Base-by-base conservation (phyloP, 2,329 filamentous ascomycete species). In the Fusarium keratoplasticum region DNA sequence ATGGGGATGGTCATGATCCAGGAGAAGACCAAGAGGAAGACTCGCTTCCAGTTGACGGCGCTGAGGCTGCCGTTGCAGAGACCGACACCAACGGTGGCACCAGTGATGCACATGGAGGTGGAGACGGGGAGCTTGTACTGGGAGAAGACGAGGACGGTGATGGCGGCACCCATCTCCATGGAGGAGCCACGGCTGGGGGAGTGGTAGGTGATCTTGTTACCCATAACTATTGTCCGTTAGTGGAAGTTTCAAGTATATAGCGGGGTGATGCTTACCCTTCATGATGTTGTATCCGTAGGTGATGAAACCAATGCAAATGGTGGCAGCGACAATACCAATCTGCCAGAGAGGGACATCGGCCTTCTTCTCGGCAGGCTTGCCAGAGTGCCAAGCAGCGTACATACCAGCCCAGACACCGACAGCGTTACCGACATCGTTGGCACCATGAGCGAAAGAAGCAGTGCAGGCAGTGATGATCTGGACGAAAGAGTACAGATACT, bases 281-380 rank as follows among this genome's bases (percentile, higher is more conserved):
- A 95, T 95, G 84, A 95, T 95, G 86, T 95, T 94, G 86, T 94
- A 95, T 11, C 93, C 93, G 77, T 94, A 95, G 16, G 92, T 94
- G 79, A 91, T 86, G 66, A 95, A 87, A 75, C 93, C 93, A 47
- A 91, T 72, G 55, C 88, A 93, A 79, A 94, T 91, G 42, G 86
- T 89, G 2, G 86, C 81, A 29, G 90, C 87, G 14, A 93, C 84
- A 20, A 95, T 91, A 60, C 91, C 93, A 64, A 95, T 88, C 82
- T 95, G 93, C 94, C 94, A 96, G 54, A 93, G 79, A 5, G 92
- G 91, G 0, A 95, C 93, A 0, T 88, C 82, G 4, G 90, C 89
- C 83, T 94, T 93, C 74, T 90, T 82, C 3, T 85, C 84, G 16
- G 89, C 86, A 5, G 92, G 87, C 33, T 85, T 85, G 64, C 93